Evolutionary conservation across 2,329 filamentous ascomycete species (phyloP).

Genomic region (Gaeumannomyces tritici): DNA sequence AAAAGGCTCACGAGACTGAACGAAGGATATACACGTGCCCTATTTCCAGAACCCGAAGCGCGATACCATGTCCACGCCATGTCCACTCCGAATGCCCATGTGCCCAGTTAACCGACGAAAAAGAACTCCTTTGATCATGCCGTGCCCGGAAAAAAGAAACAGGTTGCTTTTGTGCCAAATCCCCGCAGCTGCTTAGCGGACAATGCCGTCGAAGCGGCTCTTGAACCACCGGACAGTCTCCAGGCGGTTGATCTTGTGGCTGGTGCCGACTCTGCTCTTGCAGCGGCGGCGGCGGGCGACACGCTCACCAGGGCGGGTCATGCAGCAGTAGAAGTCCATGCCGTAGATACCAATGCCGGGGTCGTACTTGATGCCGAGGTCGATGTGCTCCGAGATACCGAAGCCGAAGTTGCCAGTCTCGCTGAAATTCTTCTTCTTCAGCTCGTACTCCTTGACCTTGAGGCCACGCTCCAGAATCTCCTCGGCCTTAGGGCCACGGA

Average conservation of each 20-base stretch:
- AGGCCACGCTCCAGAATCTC: slow-evolving; percentile 99
- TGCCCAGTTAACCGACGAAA: slow-evolving; percentile 11
- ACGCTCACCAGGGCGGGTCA: slow-evolving; percentile 98
- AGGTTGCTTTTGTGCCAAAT: slow-evolving; percentile 11
- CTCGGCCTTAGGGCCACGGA: slow-evolving; percentile 95
- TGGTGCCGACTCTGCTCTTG: slow-evolving; percentile 76
- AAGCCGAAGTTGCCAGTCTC: slow-evolving; percentile 99
- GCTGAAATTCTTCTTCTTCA: slow-evolving; percentile 99
- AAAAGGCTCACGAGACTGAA: not conserved
- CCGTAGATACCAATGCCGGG: slow-evolving; percentile 97
- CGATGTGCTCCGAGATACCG: slow-evolving; percentile 99
- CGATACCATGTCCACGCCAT: not conserved
- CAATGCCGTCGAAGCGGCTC: slow-evolving; percentile 90
- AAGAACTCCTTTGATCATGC: slow-evolving; percentile 7
- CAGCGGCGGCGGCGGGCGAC: slow-evolving; percentile 89
- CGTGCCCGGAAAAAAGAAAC: slow-evolving; percentile 5
- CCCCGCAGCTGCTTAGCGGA: slow-evolving; percentile 61
- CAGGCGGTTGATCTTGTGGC: slow-evolving; percentile 85
- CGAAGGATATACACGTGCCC: slow-evolving; percentile 7
- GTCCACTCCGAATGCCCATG: slow-evolving; percentile 2
- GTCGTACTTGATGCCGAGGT: slow-evolving; percentile 99
- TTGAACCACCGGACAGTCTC: slow-evolving; percentile 98
- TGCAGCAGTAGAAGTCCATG: slow-evolving; percentile 99
- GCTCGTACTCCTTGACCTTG: slow-evolving; percentile 99
- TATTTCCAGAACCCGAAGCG: slow-evolving; percentile 1